Evolutionary conservation across 495 filamentous ascomycete genomes (phyloP).

Genomic region (Immersiella caudata): DNA sequence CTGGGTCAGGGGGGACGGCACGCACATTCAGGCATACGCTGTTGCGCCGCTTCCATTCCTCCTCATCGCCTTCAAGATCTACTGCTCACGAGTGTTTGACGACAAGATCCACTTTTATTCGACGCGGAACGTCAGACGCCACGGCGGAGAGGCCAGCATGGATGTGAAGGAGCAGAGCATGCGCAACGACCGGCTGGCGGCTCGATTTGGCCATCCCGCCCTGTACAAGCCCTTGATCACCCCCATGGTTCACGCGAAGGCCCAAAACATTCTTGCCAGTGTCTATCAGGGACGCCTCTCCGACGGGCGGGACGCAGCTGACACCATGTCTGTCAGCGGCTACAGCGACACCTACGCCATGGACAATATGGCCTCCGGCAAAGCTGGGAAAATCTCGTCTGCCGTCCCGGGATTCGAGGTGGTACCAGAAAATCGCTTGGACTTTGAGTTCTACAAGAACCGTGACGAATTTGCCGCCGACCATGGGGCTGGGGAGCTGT

Average conservation of each 20-base stretch:
- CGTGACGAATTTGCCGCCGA: constrained; percentile 86
- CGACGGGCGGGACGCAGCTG: constrained; percentile 55
- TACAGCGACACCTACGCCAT: constrained; percentile 74
- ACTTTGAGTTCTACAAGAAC: constrained; percentile 91
- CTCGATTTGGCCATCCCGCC: constrained; percentile 88
- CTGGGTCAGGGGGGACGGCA: constrained; percentile 57
- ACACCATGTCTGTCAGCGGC: constrained; percentile 60
- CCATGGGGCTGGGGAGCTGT: constrained; percentile 76
- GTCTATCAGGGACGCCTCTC: constrained; percentile 81
- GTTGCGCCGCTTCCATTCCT: constrained; percentile 79
- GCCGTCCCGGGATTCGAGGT: constrained; percentile 74
- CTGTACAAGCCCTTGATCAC: constrained; percentile 87
- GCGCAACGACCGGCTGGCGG: constrained; percentile 69
- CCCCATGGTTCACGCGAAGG: constrained; percentile 93
- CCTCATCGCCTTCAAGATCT: constrained; percentile 82
- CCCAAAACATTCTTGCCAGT: constrained; percentile 75
- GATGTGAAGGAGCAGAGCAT: constrained; percentile 47
- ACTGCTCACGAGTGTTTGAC: constrained; percentile 78
- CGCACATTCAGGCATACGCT: constrained; percentile 62
- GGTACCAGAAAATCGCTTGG: constrained; percentile 85
- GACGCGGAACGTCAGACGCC: constrained; percentile 61
- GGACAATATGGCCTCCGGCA: constrained; percentile 75
- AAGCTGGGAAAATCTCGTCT: constrained; percentile 67
- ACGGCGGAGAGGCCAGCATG: constrained; percentile 47
- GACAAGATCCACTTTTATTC: constrained; percentile 75